Percentiles rank a stretch among this genome's conserved stretches.
phyloP scores from a whole-genome alignment of 352 stramenopile species.

The Phytophthora foliorum region DNA sequence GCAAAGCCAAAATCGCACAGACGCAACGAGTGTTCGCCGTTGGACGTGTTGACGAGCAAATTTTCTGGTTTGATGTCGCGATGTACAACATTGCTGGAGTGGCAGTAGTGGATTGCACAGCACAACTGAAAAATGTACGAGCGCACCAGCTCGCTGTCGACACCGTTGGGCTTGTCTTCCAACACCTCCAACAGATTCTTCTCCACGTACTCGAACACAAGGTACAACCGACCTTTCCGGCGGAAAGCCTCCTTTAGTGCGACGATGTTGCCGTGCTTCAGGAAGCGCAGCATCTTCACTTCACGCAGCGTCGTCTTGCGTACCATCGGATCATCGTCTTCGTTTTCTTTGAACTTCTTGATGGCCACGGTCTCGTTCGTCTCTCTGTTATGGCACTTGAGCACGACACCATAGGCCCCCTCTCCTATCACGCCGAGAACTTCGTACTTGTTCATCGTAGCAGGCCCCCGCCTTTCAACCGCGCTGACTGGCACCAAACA shows the following conservation, averaged over 20 bases:
- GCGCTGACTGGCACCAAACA: conserved; percentile 26
- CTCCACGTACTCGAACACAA: conserved; percentile 99
- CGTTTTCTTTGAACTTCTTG: conserved; percentile 98
- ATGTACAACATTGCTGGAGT: conserved; percentile 97
- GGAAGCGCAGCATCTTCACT: conserved; percentile 98
- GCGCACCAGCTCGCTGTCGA: conserved; percentile 95
- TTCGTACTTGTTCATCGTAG: conserved; percentile 95
- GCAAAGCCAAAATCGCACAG: conserved; percentile 99
- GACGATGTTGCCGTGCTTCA: conserved; percentile 99
- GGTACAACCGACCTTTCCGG: conserved; percentile 95
- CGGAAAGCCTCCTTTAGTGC: conserved; percentile 98
- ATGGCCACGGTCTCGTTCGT: conserved; percentile 98
- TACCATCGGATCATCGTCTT: conserved; percentile 93
- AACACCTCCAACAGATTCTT: conserved; percentile 97
- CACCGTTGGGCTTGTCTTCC: conserved; percentile 90
- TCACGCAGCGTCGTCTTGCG: conserved; percentile 96
- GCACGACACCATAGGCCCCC: conserved; percentile 94
- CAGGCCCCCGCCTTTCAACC: conserved; percentile 20
- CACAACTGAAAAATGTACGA: conserved; percentile 99
- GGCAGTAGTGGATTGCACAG: conserved; percentile 97
- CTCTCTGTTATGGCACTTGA: conserved; percentile 95
- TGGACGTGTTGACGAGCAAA: conserved; percentile 96
- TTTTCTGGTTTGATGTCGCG: conserved; percentile 99
- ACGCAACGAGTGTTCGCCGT: conserved; percentile 96
- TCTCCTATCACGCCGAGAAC: conserved; percentile 94